Percentiles rank a stretch among this genome's conserved stretches.
Conservation (phyloP, 2,329 filamentous ascomycete genomes). For the Phyllosticta citribraziliensis region DNA sequence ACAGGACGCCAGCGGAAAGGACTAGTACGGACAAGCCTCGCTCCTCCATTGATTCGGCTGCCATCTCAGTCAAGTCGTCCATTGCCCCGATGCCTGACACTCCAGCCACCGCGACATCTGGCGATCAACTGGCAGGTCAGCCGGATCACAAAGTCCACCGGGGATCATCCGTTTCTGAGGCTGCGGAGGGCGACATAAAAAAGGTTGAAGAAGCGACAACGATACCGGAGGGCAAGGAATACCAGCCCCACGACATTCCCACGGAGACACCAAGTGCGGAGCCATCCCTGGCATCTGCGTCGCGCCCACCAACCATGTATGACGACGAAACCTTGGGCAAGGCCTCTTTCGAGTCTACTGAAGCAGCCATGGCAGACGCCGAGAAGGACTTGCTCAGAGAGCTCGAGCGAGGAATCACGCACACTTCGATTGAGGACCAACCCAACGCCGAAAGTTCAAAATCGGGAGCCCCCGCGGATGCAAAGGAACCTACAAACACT, state of each 20-base stretch:
- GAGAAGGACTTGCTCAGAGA: slow-evolving; percentile 2
- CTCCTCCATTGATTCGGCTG: slow-evolving; percentile 1
- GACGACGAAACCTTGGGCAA: neutral
- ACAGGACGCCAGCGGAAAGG: neutral
- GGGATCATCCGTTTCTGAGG: slow-evolving; percentile 17
- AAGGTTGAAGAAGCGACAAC: slow-evolving; percentile 20
- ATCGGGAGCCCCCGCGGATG: neutral
- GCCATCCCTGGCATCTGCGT: neutral
- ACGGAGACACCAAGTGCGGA: neutral
- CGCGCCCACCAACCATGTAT: neutral
- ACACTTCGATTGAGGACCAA: neutral
- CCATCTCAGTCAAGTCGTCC: neutral
- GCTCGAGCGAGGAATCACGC: neutral
- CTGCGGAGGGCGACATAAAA: slow-evolving; percentile 22
- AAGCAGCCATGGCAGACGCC: slow-evolving; percentile 1
- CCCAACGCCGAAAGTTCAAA: neutral
- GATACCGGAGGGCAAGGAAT: slow-evolving; percentile 18
- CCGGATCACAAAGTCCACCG: slow-evolving; percentile 14
- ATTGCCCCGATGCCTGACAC: slow-evolving; percentile 19
- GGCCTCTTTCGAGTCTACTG: slow-evolving; percentile 3
- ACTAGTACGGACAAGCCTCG: slow-evolving; percentile 2
- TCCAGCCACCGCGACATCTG: slow-evolving; percentile 16
- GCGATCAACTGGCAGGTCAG: neutral
- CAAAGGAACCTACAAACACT: neutral
- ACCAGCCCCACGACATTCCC: neutral